Percentiles rank a stretch among this genome's conserved stretches.
Evolutionary conservation across 495 filamentous ascomycete species (phyloP).

Genomic region (Penicillium bialowiezense): DNA sequence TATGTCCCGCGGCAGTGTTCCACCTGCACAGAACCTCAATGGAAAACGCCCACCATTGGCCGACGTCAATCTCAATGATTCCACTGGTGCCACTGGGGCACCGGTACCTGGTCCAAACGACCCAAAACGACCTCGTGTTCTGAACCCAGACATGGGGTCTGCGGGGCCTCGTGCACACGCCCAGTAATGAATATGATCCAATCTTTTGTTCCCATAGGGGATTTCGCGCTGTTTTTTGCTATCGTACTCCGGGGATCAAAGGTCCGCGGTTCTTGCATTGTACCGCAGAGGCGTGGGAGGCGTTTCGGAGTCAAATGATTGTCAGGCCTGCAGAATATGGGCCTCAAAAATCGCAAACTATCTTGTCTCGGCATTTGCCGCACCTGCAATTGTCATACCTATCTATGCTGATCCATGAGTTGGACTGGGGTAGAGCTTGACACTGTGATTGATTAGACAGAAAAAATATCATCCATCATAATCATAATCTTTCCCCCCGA

Average conservation of each 20-base stretch:
- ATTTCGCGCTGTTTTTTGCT: constrained; percentile 5
- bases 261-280: no score
- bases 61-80: constrained; percentile 46
- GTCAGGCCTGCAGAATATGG: not conserved
- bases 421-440: no score
- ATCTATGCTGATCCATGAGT: no score
- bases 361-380: no score
- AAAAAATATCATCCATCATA: no score
- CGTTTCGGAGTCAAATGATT: constrained; percentile 2
- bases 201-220: not conserved
- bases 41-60: constrained; percentile 47
- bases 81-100: constrained; percentile 18
- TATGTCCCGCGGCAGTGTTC: constrained; percentile 20
- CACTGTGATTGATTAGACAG: no score
- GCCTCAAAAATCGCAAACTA: not conserved
- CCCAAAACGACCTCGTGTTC: constrained; percentile 34
- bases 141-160: constrained; percentile 13
- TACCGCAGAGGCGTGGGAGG: constrained; percentile 1
- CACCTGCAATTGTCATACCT: no score
- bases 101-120: constrained; percentile 25
- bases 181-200: constrained; percentile 9
- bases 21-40: constrained; percentile 31
- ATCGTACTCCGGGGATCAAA: no score
- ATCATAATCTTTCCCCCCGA: no score
- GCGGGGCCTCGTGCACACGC: constrained; percentile 13